These are phyloP conservation scores for Zasmidium citrigriseum DNA, from an alignment of 2,329 filamentous ascomycete species.

Conservation along the genomic window DNA sequence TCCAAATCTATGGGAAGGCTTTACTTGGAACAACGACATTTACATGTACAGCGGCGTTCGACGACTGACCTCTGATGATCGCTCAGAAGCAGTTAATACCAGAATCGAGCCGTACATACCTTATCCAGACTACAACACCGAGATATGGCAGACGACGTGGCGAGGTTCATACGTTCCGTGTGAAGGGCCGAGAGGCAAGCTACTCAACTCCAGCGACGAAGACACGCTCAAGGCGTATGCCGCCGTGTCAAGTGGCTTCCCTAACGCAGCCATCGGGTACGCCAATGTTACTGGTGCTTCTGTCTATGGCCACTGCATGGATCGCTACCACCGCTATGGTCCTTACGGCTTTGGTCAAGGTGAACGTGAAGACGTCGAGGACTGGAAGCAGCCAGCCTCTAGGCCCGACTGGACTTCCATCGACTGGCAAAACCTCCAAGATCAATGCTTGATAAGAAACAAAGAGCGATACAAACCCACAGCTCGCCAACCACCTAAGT, in stretches of 20 bases:
- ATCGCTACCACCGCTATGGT: slow-evolving; percentile 54
- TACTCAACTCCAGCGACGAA: slow-evolving; percentile 57
- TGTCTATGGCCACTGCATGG: slow-evolving; percentile 63
- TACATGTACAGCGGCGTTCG: slow-evolving; percentile 39
- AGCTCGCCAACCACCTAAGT: slow-evolving; percentile 38
- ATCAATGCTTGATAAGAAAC: slow-evolving; percentile 66
- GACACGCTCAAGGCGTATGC: slow-evolving; percentile 65
- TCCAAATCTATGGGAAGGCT: slow-evolving; percentile 51
- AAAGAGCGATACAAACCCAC: slow-evolving; percentile 57
- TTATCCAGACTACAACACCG: slow-evolving; percentile 69
- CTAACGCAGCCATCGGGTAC: slow-evolving; percentile 63
- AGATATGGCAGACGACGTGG: slow-evolving; percentile 58
- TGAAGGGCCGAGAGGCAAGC: slow-evolving; percentile 57
- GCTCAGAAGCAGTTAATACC: slow-evolving; percentile 13
- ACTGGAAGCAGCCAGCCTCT: slow-evolving; percentile 38
- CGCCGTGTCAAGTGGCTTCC: slow-evolving; percentile 60
- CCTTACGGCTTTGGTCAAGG: slow-evolving; percentile 60
- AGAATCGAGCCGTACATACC: slow-evolving; percentile 66
- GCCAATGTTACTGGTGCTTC: slow-evolving; percentile 63
- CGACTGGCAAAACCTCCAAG: slow-evolving; percentile 71
- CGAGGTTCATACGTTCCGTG: slow-evolving; percentile 65
- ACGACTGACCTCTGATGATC: background rate
- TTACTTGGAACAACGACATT: slow-evolving; percentile 42
- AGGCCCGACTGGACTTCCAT: slow-evolving; percentile 63
- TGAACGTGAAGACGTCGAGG: slow-evolving; percentile 39